Evolutionary conservation across 768 basidiomycete genomes (phyloP), one percentile per base, ranked within the genome.

Genomic region (Suillus plorans): DNA sequence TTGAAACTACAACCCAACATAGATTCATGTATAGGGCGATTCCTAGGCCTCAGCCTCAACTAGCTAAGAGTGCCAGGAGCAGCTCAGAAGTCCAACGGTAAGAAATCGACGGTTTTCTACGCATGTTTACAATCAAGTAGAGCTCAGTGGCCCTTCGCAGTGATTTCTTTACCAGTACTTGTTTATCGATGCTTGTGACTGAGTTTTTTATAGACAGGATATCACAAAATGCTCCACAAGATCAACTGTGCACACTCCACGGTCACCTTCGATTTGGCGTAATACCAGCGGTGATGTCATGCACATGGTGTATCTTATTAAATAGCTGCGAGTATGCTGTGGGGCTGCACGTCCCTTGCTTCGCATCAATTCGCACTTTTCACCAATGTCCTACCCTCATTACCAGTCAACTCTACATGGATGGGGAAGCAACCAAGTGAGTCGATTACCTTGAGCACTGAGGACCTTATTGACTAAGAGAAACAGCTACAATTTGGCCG

Each of bases 391-490:
- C 44, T 82, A 80, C 70, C 73, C 82, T 72, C 80, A 84, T 66
- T 83, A 83, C 69, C 81, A 80, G 52, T 72, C 69, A 37, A 41
- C 64, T 3, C 69, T 73, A 37, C 81, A 82, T 34, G 81, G 78
- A 44, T 86, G 84, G 84, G 86, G 87, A 9, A 82, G 84, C 16
- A 65, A 71, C 9, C 74, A 78, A 66, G 79, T 79, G 59, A 52
- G 72, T 67, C 22, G 12, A n/a, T 8, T 9, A 3, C 36, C 4
- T 1, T 16, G 37, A 45, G 22, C 25, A 20, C 31, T 64, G 13
- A 4, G 31, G 14, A 59, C 49, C 52, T 64, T 31, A 50, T 59
- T 22, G 20, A 49, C 31, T 31, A 25, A 39, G 34, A 55, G 10
- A 63, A 31, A 22, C 60, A 79, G 71, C 70, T 75, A 63, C 74